Evolutionary conservation across 2,329 filamentous ascomycete genomes (phyloP).

Genomic region (Colletotrichum sp.): DNA sequence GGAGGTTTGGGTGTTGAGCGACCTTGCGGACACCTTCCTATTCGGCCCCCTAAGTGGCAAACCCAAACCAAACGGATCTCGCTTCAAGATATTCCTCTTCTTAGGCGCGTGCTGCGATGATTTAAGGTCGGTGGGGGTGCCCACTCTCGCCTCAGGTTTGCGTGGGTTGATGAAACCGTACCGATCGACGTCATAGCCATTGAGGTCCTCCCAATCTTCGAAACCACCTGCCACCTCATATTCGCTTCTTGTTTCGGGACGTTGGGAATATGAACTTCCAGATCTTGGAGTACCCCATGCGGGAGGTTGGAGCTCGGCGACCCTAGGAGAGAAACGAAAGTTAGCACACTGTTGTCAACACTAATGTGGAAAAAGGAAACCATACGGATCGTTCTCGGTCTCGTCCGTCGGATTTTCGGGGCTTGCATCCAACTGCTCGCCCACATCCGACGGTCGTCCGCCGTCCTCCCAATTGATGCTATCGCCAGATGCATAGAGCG

Average conservation of each 20-base stretch:
- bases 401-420: conserved; percentile 57
- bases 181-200: conserved; percentile 66
- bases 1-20: conserved; percentile 62
- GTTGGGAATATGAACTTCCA: conserved; percentile 48
- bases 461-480: conserved; percentile 58
- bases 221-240: conserved; percentile 62
- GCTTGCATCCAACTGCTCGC: conserved; percentile 54
- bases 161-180: conserved; percentile 69
- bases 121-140: conserved; percentile 45
- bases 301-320: conserved; percentile 33
- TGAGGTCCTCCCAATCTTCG: conserved; percentile 71
- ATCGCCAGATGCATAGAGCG: conserved; percentile 65
- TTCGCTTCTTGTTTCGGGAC: conserved; percentile 46
- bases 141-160: conserved; percentile 43
- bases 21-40: conserved; percentile 62
- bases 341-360: conserved; percentile 32
- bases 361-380: conserved; percentile 50
- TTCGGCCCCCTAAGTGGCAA: conserved; percentile 45
- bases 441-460: conserved; percentile 48
- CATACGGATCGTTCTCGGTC: conserved; percentile 61
- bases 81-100: conserved; percentile 50
- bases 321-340: conserved; percentile 26
- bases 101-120: conserved; percentile 50
- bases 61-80: conserved; percentile 39
- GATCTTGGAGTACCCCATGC: conserved; percentile 42